Evolutionary conservation across 2,329 filamentous ascomycete species (phyloP).

Genomic region (Cladobotryum mycophilum): DNA sequence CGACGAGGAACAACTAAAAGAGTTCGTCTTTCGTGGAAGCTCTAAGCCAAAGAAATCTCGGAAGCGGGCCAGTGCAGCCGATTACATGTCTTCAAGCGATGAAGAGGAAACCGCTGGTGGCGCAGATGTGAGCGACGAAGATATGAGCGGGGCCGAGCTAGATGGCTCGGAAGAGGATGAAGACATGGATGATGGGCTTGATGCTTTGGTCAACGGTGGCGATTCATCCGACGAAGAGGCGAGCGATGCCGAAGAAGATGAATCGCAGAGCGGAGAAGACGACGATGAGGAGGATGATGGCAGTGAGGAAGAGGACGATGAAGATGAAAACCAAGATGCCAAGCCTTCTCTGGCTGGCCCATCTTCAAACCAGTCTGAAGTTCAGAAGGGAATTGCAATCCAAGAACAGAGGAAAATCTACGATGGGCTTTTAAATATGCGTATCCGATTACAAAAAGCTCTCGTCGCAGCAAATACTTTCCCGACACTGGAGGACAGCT

Average conservation of each 20-base stretch:
- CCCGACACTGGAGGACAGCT: slow-evolving; percentile 36
- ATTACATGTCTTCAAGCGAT: slow-evolving; percentile 49
- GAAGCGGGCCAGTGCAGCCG: slow-evolving; percentile 45
- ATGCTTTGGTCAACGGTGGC: slow-evolving; percentile 27
- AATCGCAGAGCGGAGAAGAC: slow-evolving; percentile 30
- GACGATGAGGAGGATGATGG: slow-evolving; percentile 31
- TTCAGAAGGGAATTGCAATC: slow-evolving; percentile 78
- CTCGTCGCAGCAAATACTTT: slow-evolving; percentile 77
- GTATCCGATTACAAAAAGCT: slow-evolving; percentile 90
- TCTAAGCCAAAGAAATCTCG: slow-evolving; percentile 39
- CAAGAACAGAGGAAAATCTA: slow-evolving; percentile 81
- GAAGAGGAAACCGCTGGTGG: slow-evolving; percentile 31
- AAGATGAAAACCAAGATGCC: slow-evolving; percentile 23
- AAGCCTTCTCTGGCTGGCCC: slow-evolving; percentile 28
- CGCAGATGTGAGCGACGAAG: slow-evolving; percentile 27
- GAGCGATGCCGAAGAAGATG: slow-evolving; percentile 30
- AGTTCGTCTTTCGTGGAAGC: slow-evolving; percentile 60
- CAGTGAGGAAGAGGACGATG: slow-evolving; percentile 26
- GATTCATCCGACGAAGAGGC: slow-evolving; percentile 27
- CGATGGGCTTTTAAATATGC: slow-evolving; percentile 79
- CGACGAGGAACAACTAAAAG: slow-evolving; percentile 75
- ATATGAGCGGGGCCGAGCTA: slow-evolving; percentile 29
- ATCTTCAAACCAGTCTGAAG: slow-evolving; percentile 46
- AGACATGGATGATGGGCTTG: slow-evolving; percentile 33
- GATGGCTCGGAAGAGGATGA: slow-evolving; percentile 32